These are phyloP conservation scores for Cytospora chrysosperma DNA, from an alignment of 2,329 filamentous ascomycete genomes.

Conservation along the genomic window DNA sequence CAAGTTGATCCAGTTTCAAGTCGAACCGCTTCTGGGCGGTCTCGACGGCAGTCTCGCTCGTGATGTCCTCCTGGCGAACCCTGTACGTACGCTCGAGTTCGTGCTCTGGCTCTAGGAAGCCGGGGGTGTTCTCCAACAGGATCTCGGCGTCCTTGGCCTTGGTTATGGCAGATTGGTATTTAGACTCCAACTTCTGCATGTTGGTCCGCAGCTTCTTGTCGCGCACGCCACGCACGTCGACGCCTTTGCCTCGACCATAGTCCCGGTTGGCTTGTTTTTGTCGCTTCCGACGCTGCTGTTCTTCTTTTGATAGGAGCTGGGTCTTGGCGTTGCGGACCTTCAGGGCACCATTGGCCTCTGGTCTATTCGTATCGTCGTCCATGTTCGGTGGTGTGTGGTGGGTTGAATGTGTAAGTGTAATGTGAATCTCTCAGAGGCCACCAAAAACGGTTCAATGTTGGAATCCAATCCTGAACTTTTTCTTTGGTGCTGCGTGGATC, in stretches of 20 bases:
- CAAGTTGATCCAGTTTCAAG: conserved; percentile 75
- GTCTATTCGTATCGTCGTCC: conserved; percentile 35
- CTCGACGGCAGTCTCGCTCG: conserved; percentile 70
- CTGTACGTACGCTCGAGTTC: conserved; percentile 92
- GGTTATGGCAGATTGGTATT: conserved; percentile 77
- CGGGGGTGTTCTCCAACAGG: conserved; percentile 78
- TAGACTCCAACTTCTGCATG: conserved; percentile 73
- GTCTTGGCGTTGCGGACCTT: conserved; percentile 49
- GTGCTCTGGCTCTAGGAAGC: conserved; percentile 83
- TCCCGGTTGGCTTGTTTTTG: conserved; percentile 64
- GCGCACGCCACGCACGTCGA: conserved; percentile 70
- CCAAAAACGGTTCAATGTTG: neutral
- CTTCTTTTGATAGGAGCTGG: conserved; percentile 51
- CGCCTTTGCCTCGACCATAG: conserved; percentile 81
- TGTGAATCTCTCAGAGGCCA: neutral
- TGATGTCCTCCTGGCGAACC: conserved; percentile 85
- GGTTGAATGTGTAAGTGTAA: neutral
- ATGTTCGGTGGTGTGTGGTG: conserved; percentile 27
- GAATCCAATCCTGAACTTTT: conserved; percentile 16
- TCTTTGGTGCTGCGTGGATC: conserved; percentile 3
- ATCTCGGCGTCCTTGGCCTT: conserved; percentile 96
- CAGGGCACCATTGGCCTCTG: conserved; percentile 53
- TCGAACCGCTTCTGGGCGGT: conserved; percentile 94
- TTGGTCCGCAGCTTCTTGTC: conserved; percentile 89
- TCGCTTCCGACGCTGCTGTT: conserved; percentile 51